Percentiles rank a stretch among this genome's conserved stretches.
phyloP scores from a whole-genome alignment of 2,329 filamentous ascomycete species.

The Orbilia javanica region DNA sequence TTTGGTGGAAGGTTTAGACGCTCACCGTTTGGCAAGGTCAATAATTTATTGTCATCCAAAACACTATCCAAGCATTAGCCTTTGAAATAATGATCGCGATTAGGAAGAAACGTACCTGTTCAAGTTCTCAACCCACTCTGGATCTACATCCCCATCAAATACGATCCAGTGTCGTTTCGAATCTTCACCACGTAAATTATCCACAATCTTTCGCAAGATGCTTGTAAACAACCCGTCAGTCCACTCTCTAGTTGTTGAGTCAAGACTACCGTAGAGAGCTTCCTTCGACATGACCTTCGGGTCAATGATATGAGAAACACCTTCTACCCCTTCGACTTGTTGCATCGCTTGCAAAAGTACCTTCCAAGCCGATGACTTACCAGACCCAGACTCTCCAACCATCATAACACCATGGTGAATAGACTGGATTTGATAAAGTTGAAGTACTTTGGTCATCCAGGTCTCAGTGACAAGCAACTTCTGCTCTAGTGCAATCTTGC shows the following conservation, averaged over 20 bases:
- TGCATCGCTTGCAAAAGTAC: conserved; percentile 91
- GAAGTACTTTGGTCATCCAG: conserved; percentile 97
- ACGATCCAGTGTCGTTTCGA: conserved; percentile 99
- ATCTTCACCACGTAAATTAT: conserved; percentile 97
- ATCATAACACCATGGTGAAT: conserved; percentile 99
- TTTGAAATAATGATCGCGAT: background rate
- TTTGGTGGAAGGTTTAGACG: conserved; percentile 94
- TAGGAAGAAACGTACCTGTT: conserved; percentile 72
- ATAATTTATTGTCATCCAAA: conserved; percentile 96
- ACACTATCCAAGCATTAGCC: conserved; percentile 70
- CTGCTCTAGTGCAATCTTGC: conserved; percentile 82
- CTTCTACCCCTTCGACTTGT: conserved; percentile 89
- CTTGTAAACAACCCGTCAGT: conserved; percentile 98
- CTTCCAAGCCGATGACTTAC: conserved; percentile 96
- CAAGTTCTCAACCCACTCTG: conserved; percentile 99
- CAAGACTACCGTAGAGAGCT: conserved; percentile 91
- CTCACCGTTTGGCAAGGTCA: conserved; percentile 97
- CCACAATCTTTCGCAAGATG: conserved; percentile 96
- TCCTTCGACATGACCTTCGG: conserved; percentile 99
- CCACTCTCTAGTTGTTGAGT: conserved; percentile 98
- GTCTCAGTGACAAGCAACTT: conserved; percentile 90
- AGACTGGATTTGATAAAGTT: conserved; percentile 96
- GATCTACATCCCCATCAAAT: conserved; percentile 98
- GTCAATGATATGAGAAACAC: conserved; percentile 96
- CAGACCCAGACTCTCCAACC: conserved; percentile 97